phyloP scores from a whole-genome alignment of 2,329 filamentous ascomycete species.

The Neodidymelliopsis sp. region DNA sequence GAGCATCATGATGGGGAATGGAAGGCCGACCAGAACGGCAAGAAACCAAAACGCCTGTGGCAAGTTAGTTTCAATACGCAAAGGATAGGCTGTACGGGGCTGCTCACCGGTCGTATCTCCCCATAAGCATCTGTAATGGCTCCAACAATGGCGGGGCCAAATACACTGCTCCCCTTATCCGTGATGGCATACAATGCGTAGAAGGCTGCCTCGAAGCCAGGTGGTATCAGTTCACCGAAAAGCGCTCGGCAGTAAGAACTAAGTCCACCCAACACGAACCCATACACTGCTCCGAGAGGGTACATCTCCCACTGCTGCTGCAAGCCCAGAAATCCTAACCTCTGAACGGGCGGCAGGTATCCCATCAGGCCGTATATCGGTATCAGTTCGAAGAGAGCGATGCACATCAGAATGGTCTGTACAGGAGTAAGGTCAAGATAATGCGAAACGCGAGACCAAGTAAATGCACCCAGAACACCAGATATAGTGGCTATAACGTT shows the following conservation, averaged over 20 bases:
- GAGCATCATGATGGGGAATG: conserved; percentile 82
- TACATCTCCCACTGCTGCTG: conserved; percentile 98
- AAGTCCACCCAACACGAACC: conserved; percentile 91
- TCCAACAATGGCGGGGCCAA: conserved; percentile 93
- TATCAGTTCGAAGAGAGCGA: conserved; percentile 88
- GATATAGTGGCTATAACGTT: conserved; percentile 88
- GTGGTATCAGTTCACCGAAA: conserved; percentile 92
- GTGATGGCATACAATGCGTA: conserved; percentile 97
- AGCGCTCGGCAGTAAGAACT: conserved; percentile 91
- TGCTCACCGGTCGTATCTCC: conserved; percentile 56
- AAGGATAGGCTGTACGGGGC: not conserved
- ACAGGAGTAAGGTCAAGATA: conserved; percentile 74
- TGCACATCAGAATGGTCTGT: conserved; percentile 92
- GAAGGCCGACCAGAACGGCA: conserved; percentile 81
- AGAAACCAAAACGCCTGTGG: conserved; percentile 84
- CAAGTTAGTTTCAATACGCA: not conserved
- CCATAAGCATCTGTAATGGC: conserved; percentile 79
- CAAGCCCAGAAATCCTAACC: conserved; percentile 80
- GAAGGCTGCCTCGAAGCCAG: conserved; percentile 93
- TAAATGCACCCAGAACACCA: conserved; percentile 87
- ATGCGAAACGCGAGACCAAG: conserved; percentile 82
- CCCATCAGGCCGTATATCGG: conserved; percentile 90
- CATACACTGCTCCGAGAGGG: conserved; percentile 86
- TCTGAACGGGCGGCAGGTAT: conserved; percentile 80
- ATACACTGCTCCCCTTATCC: conserved; percentile 93